phyloP scores from a whole-genome alignment of 495 filamentous ascomycete genomes.

The Aspergillus coremiiformis region DNA sequence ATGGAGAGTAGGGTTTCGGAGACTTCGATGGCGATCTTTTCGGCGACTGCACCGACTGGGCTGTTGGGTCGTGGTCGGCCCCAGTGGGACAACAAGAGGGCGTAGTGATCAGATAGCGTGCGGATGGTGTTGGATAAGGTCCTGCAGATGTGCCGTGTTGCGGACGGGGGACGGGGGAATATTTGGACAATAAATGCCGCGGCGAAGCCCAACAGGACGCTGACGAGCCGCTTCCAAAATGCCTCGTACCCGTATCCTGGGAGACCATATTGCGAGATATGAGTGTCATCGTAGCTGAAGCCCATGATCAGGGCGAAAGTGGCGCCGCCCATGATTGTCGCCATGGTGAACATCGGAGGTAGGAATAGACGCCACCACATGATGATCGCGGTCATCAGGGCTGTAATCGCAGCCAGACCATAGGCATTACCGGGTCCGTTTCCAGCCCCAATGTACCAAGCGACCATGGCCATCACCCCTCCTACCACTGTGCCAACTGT shows the following conservation, averaged over 20 bases:
- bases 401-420: conserved; percentile 31
- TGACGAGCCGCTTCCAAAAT: conserved; percentile 34
- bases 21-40: conserved; percentile 24
- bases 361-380: conserved; percentile 34
- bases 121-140: conserved; percentile 30
- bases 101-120: conserved; percentile 34
- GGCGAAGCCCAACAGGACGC: conserved; percentile 30
- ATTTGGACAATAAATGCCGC: conserved; percentile 33
- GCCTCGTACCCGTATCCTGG: conserved; percentile 33
- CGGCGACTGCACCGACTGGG: conserved; percentile 19
- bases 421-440: conserved; percentile 32
- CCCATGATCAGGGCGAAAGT: conserved; percentile 33
- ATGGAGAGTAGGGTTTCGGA: conserved; percentile 22
- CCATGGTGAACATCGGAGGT: conserved; percentile 18
- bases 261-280: conserved; percentile 29
- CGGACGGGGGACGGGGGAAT: conserved; percentile 36
- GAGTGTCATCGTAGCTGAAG: conserved; percentile 30
- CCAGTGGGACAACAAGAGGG: conserved; percentile 33
- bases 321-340: conserved; percentile 30
- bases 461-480: conserved; percentile 30
- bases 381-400: conserved; percentile 20
- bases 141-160: conserved; percentile 31
- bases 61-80: conserved; percentile 4
- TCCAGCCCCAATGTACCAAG: conserved; percentile 39
- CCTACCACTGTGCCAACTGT: conserved; percentile 29